Base-by-base conservation (phyloP, 192 early-diverging fungal species). In the Backusella sp. region DNA sequence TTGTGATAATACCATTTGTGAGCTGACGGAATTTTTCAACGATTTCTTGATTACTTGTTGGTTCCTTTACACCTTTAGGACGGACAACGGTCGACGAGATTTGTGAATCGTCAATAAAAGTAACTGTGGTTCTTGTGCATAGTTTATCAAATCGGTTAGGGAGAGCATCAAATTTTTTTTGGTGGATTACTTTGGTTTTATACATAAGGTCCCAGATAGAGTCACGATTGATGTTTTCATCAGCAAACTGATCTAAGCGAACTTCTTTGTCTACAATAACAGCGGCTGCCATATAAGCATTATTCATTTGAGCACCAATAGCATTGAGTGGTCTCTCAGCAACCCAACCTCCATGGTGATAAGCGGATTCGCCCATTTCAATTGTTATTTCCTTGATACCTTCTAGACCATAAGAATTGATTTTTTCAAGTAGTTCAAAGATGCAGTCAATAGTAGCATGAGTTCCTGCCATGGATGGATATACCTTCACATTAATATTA, bases 371-470 rank as follows among this genome's bases (percentile, higher is more conserved):
- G 17, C 41, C 66, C 37, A 75, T 41, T 68, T 75, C 74, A 21
- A 75, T 75, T 30, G n/a, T 44, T 9, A 75, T 68, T 0, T 36
- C 42, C 30, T 67, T 21, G 42, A 75, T 75, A 49, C 41, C 23
- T 2, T 34, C 28, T 4, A 21, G 35, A 35, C 26, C 21, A 15
- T 68, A 14, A 3, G 17, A 9, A 11, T 49, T 9, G 53, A 59
- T 59, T 28, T 44, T 52, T 9, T 62, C 23, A 32, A 68, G 74
- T 36, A 75, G 15, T 30, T 75, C 74, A 62, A 68, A 49, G 8
- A 75, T n/a, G 19, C 74, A 75, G 21, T 75, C 74, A 75, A 75
- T 68, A 46, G 74, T 75, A 35, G 74, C 74, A 34, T 75, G 74
- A 34, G 67, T 75, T 5, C 74, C 74, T 35, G 66, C 74, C 74